Conservation (phyloP, 805 yeast genomes). For the Dipodascus albidus region DNA sequence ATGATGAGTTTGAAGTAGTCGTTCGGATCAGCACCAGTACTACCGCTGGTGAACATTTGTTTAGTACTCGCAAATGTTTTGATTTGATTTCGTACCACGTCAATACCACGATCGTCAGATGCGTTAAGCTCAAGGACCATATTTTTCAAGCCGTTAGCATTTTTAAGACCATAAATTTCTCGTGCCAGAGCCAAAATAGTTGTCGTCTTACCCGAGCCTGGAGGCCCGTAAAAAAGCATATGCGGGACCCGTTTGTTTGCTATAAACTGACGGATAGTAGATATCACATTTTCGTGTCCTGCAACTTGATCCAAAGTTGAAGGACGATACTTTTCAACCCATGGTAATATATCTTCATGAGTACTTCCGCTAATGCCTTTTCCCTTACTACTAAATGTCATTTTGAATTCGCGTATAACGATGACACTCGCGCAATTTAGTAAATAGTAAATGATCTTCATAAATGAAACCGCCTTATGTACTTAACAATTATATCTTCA, state of each 20-base stretch:
- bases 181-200: conserved; percentile 79
- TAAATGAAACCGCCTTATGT: no score
- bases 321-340: conserved; percentile 96
- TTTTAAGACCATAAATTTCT: conserved; percentile 70
- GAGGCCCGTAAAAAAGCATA: conserved; percentile 87
- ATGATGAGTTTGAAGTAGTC: conserved; percentile 80
- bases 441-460: no score
- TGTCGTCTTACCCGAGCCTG: conserved; percentile 89
- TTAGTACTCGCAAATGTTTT: conserved; percentile 92
- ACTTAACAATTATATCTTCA: no score
- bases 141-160: conserved; percentile 38
- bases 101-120: conserved; percentile 95
- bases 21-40: conserved; percentile 20
- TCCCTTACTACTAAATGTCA: no score
- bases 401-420: no score
- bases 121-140: conserved; percentile 95
- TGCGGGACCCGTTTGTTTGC: conserved; percentile 81
- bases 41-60: conserved; percentile 54
- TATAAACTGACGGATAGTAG: conserved; percentile 72
- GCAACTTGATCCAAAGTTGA: conserved; percentile 70
- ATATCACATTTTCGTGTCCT: conserved; percentile 81
- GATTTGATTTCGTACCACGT: conserved; percentile 94
- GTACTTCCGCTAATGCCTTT: background rate
- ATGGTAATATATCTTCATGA: background rate
- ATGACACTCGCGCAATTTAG: no score